These are phyloP conservation scores for Symbiodinium pilosum DNA, from an alignment of 73 alveolate species.

Conservation along the genomic window DNA sequence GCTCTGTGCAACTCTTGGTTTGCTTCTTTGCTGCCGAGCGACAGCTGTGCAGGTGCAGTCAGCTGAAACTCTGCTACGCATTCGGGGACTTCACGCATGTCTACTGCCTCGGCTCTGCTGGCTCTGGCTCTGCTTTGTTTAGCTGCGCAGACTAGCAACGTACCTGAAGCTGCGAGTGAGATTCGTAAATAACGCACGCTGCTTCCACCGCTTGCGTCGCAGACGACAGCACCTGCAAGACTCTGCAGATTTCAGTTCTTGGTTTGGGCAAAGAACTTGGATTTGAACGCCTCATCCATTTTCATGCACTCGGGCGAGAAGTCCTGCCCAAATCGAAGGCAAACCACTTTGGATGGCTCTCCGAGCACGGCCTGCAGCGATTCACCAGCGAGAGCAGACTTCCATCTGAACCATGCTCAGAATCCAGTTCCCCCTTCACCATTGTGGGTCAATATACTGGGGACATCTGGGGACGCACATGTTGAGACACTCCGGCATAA, in stretches of 20 bases:
- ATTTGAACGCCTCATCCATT: slow-evolving; percentile 58
- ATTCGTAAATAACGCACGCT: slow-evolving; percentile 29
- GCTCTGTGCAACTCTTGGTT: background rate
- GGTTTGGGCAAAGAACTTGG: background rate
- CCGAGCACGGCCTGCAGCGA: slow-evolving; percentile 62
- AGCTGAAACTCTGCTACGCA: slow-evolving; percentile 68
- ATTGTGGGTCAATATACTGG: background rate
- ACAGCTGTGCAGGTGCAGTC: slow-evolving; percentile 64
- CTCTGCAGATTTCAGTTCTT: background rate
- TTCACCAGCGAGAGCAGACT: background rate
- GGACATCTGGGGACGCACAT: background rate
- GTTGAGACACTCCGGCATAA: background rate
- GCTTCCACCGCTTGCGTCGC: slow-evolving; percentile 81
- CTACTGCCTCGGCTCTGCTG: slow-evolving; percentile 46
- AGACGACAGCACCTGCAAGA: slow-evolving; percentile 28
- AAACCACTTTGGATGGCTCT: slow-evolving; percentile 54
- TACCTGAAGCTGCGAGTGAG: slow-evolving; percentile 1
- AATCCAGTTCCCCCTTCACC: background rate
- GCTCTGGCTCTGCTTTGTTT: too few species aligned
- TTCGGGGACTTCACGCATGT: slow-evolving; percentile 80
- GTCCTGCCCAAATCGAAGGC: slow-evolving; percentile 87
- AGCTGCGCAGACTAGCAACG: too few species aligned
- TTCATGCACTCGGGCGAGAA: slow-evolving; percentile 88
- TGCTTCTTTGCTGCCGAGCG: background rate
- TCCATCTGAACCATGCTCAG: background rate